A percentile compares a stretch with the other conserved stretches of the same genome.
Conservation (phyloP, 352 stramenopile genomes). For the Pythium inflatum region DNA sequence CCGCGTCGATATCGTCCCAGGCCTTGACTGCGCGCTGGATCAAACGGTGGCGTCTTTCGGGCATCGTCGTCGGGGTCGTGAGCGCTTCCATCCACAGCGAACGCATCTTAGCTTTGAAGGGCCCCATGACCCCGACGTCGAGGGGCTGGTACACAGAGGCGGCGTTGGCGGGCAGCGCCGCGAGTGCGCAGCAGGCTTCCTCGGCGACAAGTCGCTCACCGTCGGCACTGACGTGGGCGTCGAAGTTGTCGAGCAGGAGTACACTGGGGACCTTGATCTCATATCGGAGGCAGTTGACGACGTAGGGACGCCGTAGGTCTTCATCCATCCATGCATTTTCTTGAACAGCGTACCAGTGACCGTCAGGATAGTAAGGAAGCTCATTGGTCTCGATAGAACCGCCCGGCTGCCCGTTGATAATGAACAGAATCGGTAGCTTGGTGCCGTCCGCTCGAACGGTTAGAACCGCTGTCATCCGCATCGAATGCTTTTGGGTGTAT, state of each 20-base stretch:
- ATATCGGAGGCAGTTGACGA: not conserved
- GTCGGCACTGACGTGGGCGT: slow-evolving; percentile 22
- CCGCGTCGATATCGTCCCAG: too few species aligned
- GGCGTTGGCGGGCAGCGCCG: slow-evolving; percentile 19
- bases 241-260: slow-evolving; percentile 33
- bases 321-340: slow-evolving; percentile 36
- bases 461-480: slow-evolving; percentile 24
- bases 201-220: not conserved
- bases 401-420: slow-evolving; percentile 18
- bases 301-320: slow-evolving; percentile 14
- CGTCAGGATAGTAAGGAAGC: slow-evolving; percentile 17
- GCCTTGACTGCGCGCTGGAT: too few species aligned
- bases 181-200: slow-evolving; percentile 5
- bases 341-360: slow-evolving; percentile 29
- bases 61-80: too few species aligned
- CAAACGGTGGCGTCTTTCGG: too few species aligned
- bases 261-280: slow-evolving; percentile 13
- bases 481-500: slow-evolving; percentile 25
- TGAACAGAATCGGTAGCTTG: slow-evolving; percentile 35
- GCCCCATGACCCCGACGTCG: slow-evolving; percentile 24
- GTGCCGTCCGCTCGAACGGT: slow-evolving; percentile 23
- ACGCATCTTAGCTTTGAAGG: slow-evolving; percentile 19
- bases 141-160: slow-evolving; percentile 28
- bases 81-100: too few species aligned
- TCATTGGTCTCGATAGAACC: slow-evolving; percentile 27